These are phyloP conservation scores for Moringa oleifera DNA, from an alignment of 345 rosid species.

Conservation along the genomic window DNA sequence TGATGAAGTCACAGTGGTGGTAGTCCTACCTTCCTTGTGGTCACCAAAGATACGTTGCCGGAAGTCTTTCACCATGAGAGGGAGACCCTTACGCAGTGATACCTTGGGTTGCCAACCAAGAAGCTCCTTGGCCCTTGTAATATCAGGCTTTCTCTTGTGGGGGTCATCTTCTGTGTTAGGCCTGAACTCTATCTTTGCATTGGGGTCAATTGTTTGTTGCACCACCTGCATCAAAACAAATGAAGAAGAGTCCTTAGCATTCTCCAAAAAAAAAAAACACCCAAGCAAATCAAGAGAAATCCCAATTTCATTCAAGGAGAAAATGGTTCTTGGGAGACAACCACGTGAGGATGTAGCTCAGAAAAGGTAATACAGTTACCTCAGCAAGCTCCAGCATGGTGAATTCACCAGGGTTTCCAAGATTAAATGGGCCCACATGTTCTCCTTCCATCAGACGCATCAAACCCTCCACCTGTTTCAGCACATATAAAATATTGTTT, in stretches of 20 bases:
- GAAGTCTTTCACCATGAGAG: constrained; percentile 91
- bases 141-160: constrained; percentile 99
- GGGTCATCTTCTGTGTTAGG: constrained; percentile 98
- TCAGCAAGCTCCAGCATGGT: constrained; percentile 98
- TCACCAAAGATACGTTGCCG: constrained; percentile 89
- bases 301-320: neutral
- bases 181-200: constrained; percentile 88
- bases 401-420: constrained; percentile 98
- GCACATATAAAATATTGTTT: neutral
- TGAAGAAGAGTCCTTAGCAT: neutral
- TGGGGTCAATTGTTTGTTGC: constrained; percentile 91
- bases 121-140: constrained; percentile 76
- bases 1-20: constrained; percentile 26
- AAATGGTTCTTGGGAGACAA: neutral
- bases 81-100: constrained; percentile 81
- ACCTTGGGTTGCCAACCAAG: constrained; percentile 97
- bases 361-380: constrained; percentile 30
- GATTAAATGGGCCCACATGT: constrained; percentile 96
- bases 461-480: constrained; percentile 82
- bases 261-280: no score
- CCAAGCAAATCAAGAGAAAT: no score
- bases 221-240: constrained; percentile 56
- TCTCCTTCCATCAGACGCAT: constrained; percentile 99
- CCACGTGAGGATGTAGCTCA: neutral
- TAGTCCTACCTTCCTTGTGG: constrained; percentile 54